These are phyloP conservation scores for Sporisorium scitamineum DNA, from an alignment of 1,284 basidiomycete genomes.

Conservation along the genomic window DNA sequence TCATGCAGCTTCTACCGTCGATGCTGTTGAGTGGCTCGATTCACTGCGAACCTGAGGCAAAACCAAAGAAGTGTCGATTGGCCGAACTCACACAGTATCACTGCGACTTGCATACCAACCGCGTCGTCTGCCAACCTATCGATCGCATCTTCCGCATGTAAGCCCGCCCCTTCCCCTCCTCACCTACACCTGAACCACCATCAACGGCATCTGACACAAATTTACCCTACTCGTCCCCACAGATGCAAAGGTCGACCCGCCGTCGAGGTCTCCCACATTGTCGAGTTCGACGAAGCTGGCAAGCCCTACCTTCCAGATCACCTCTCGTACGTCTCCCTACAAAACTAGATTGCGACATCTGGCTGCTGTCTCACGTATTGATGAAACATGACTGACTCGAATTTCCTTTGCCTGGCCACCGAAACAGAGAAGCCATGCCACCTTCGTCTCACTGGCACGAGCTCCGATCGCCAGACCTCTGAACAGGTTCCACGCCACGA, in stretches of 20 bases:
- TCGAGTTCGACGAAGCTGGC: slow-evolving; percentile 50
- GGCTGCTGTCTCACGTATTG: not conserved
- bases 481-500: not conserved
- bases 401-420: not conserved
- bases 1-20: slow-evolving; percentile 10
- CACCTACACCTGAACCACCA: not conserved
- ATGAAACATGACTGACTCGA: not conserved
- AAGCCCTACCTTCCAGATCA: slow-evolving; percentile 45
- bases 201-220: not conserved
- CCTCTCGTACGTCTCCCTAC: slow-evolving; percentile 33
- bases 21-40: not conserved
- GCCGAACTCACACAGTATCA: slow-evolving; percentile 56
- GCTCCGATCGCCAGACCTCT: slow-evolving; percentile 34
- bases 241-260: slow-evolving; percentile 50
- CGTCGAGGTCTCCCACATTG: slow-evolving; percentile 59
- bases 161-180: not conserved
- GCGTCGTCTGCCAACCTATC: slow-evolving; percentile 55
- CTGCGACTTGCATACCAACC: slow-evolving; percentile 45
- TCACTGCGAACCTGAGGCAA: slow-evolving; percentile 20
- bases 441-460: slow-evolving; percentile 52
- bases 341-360: not conserved
- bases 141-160: slow-evolving; percentile 59
- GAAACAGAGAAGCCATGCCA: slow-evolving; percentile 47
- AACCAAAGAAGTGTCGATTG: slow-evolving; percentile 26
- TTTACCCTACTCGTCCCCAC: not conserved